A percentile compares a stretch with the other conserved stretches of the same genome.
Evolutionary conservation across 2,329 filamentous ascomycete species (phyloP).

Genomic region (Alternaria infectoria): DNA sequence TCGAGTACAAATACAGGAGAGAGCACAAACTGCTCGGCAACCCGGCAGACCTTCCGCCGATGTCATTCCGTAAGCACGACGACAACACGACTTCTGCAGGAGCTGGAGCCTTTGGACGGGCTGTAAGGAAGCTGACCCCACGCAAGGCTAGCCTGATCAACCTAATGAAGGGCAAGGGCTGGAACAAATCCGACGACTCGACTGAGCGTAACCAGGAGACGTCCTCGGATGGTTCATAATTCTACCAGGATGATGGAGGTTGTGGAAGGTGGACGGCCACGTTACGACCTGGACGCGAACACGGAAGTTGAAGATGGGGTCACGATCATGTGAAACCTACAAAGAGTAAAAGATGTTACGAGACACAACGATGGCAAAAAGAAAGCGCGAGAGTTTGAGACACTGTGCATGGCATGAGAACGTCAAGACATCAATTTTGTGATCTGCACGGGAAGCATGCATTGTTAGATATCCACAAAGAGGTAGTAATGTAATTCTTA

Average conservation of each 20-base stretch:
- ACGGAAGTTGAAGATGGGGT: background rate
- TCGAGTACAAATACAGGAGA: conserved; percentile 41
- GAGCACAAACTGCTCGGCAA: conserved; percentile 35
- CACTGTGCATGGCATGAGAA: background rate
- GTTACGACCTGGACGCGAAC: background rate
- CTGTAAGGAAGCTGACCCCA: conserved; percentile 43
- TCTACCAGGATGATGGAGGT: background rate
- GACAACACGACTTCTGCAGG: conserved; percentile 19
- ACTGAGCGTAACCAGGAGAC: conserved; percentile 4
- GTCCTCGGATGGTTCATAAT: conserved; percentile 12
- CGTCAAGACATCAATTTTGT: background rate
- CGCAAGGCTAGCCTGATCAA: conserved; percentile 45
- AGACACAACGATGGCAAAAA: background rate
- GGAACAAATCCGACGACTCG: conserved; percentile 26
- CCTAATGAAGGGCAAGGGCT: conserved; percentile 42
- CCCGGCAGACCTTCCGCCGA: conserved; percentile 18
- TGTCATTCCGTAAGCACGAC: conserved; percentile 29
- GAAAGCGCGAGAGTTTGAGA: background rate
- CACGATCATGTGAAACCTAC: background rate
- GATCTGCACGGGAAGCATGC: background rate
- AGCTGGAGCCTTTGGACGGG: conserved; percentile 35
- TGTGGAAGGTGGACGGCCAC: background rate
- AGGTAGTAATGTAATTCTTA: background rate
- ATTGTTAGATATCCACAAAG: background rate
- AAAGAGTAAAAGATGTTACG: background rate